These are phyloP conservation scores for Leccinum longicurvipes DNA, from an alignment of 768 basidiomycete genomes.

Conservation along the genomic window DNA sequence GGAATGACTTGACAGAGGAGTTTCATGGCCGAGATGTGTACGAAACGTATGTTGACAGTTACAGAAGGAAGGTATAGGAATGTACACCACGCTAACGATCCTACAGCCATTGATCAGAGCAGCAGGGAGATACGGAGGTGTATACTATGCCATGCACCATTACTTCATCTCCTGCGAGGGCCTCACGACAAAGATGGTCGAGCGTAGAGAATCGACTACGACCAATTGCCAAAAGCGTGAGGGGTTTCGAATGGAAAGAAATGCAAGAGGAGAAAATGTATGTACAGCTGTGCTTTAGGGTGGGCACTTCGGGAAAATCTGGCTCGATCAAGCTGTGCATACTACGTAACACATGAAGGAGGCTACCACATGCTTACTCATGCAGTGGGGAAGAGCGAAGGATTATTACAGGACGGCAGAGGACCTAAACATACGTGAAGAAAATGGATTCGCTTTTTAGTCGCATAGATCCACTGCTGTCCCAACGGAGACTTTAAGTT, in stretches of 20 bases:
- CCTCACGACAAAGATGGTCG: conserved; percentile 48
- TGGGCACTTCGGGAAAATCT: conserved; percentile 26
- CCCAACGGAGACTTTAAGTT: conserved; percentile 69
- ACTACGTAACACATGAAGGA: neutral
- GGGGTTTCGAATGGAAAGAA: conserved; percentile 31
- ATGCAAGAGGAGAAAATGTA: no score
- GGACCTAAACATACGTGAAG: neutral
- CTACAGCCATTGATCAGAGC: conserved; percentile 50
- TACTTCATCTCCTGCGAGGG: conserved; percentile 89
- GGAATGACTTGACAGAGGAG: no score
- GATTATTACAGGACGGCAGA: neutral
- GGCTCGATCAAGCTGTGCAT: no score
- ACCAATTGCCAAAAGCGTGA: conserved; percentile 46
- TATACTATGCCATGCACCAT: conserved; percentile 85
- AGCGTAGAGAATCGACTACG: conserved; percentile 34
- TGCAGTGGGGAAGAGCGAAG: neutral
- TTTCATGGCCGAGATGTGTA: no score
- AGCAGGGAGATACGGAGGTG: conserved; percentile 86
- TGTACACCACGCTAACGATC: conserved; percentile 90
- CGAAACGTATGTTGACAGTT: neutral
- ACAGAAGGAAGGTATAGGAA: conserved; percentile 55
- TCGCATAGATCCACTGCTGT: conserved; percentile 73
- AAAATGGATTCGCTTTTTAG: conserved; percentile 30
- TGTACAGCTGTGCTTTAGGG: conserved; percentile 32
- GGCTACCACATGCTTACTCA: no score